A percentile compares a stretch with the other conserved stretches of the same genome.
Conservation (phyloP, 2,329 filamentous ascomycete species). For the Hymenoscyphus linearis region DNA sequence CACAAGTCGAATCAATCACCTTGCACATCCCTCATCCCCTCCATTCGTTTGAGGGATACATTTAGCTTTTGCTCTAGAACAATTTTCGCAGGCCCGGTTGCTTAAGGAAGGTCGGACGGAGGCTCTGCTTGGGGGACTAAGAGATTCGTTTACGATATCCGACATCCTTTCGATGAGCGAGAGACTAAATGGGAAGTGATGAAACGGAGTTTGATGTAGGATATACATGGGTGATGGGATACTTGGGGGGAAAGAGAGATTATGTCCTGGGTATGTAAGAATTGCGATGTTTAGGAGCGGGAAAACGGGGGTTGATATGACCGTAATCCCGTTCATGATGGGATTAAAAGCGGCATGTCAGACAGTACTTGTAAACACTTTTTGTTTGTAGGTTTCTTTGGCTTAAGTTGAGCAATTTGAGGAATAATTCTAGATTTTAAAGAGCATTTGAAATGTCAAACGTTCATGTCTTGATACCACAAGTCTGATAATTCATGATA, state of each 20-base stretch:
- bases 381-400: no score
- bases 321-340: neutral
- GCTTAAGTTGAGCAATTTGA: no score
- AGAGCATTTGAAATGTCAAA: no score
- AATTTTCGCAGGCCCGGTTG: constrained; percentile 19
- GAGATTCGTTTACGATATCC: neutral
- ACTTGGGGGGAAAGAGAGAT: neutral
- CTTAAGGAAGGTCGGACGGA: neutral
- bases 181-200: neutral
- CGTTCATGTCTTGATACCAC: no score
- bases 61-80: constrained; percentile 22
- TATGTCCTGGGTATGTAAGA: neutral
- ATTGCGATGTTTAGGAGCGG: neutral
- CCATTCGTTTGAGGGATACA: constrained; percentile 14
- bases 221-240: neutral
- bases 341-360: no score
- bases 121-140: neutral
- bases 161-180: neutral
- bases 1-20: constrained; percentile 5
- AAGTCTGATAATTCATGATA: no score
- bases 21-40: constrained; percentile 12
- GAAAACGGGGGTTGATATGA: neutral
- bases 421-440: no score
- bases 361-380: no score
- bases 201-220: neutral